These are phyloP conservation scores for Sporothrix humicola DNA, from an alignment of 2,329 filamentous ascomycete genomes.

Conservation along the genomic window DNA sequence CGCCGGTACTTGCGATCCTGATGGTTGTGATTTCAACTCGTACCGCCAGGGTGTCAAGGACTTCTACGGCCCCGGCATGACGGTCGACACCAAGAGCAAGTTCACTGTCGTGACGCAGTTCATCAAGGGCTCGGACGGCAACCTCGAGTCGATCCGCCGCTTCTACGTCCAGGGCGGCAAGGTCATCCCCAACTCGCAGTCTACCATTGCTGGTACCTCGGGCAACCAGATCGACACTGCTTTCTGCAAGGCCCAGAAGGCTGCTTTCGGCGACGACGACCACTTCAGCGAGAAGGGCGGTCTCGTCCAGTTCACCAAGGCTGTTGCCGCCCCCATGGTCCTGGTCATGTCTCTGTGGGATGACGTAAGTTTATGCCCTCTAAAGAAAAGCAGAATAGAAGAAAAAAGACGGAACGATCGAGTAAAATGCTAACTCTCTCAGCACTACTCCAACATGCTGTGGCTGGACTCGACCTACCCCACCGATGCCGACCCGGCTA, in stretches of 20 bases:
- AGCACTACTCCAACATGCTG: conserved; percentile 64
- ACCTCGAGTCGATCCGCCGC: conserved; percentile 62
- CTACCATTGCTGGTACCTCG: conserved; percentile 42
- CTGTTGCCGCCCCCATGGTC: conserved; percentile 62
- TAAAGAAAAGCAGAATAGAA: not conserved
- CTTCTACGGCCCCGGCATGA: conserved; percentile 62
- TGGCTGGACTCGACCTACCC: conserved; percentile 67
- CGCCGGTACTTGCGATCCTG: conserved; percentile 64
- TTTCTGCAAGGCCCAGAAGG: conserved; percentile 62
- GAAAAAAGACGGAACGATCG: not conserved
- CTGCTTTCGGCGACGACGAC: conserved; percentile 57
- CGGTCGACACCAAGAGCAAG: conserved; percentile 61
- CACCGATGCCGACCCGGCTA: conserved; percentile 45
- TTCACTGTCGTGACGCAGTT: conserved; percentile 70
- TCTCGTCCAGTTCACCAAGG: conserved; percentile 58
- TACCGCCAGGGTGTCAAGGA: conserved; percentile 65
- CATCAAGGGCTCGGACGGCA: conserved; percentile 51
- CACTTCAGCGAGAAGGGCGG: conserved; percentile 60
- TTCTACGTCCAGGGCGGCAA: conserved; percentile 66
- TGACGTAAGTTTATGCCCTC: conserved; percentile 47
- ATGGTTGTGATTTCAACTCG: conserved; percentile 70
- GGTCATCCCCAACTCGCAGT: conserved; percentile 57
- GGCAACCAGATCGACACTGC: conserved; percentile 54
- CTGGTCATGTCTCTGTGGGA: conserved; percentile 67
- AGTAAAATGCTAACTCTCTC: not conserved